Conservation (phyloP, 2,329 filamentous ascomycete species). For the Xylaria arbuscula region DNA sequence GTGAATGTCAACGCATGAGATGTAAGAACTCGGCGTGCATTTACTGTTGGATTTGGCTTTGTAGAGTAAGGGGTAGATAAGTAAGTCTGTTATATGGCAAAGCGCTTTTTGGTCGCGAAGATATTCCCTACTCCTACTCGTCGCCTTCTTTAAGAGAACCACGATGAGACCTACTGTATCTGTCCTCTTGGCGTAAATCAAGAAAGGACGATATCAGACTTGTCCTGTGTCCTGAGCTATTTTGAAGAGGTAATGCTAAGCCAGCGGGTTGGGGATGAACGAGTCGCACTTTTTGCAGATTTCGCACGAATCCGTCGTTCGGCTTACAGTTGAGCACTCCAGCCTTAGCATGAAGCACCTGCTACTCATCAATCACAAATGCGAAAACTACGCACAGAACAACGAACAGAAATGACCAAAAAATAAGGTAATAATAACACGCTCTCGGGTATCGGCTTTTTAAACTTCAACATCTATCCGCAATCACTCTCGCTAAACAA, state of each 20-base stretch:
- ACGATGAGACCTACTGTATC: no score
- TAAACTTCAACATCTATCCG: background rate
- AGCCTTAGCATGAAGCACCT: background rate
- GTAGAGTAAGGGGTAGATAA: no score
- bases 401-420: background rate
- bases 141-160: no score
- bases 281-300: background rate
- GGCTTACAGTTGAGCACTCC: background rate
- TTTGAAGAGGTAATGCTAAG: background rate
- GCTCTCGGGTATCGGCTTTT: background rate
- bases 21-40: no score
- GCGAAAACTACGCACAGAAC: background rate
- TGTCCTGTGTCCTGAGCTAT: background rate
- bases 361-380: background rate
- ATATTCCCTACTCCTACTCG: no score
- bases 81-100: no score
- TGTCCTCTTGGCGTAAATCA: no score
- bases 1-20: no score
- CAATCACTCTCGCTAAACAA: conserved; percentile 8
- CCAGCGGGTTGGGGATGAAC: background rate
- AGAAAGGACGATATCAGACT: background rate
- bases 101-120: no score
- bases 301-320: background rate
- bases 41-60: no score
- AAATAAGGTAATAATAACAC: background rate